These are phyloP conservation scores for Paracamarosporium sp. DNA, from an alignment of 2,329 filamentous ascomycete species.

Conservation along the genomic window DNA sequence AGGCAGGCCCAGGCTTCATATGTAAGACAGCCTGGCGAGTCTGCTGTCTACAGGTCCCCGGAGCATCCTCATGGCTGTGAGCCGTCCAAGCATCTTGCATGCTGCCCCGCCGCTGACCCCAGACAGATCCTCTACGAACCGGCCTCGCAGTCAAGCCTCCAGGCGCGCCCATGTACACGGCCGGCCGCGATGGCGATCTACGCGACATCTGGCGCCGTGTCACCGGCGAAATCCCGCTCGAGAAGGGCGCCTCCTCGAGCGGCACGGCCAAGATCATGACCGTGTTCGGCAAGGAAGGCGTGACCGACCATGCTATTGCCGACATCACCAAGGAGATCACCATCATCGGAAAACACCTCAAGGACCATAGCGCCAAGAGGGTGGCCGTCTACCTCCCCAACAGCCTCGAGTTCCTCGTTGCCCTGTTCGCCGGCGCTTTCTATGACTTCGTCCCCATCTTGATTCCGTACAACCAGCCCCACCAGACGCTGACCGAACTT, in stretches of 20 bases:
- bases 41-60: conserved; percentile 82
- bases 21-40: conserved; percentile 84
- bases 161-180: conserved; percentile 80
- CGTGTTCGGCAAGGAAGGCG: conserved; percentile 76
- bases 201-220: conserved; percentile 87
- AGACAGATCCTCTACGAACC: conserved; percentile 43
- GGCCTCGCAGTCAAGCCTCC: conserved; percentile 76
- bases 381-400: conserved; percentile 94
- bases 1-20: conserved; percentile 80
- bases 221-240: conserved; percentile 67
- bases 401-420: conserved; percentile 83
- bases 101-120: conserved; percentile 23
- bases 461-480: conserved; percentile 79
- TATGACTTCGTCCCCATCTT: conserved; percentile 86
- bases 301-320: conserved; percentile 73
- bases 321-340: conserved; percentile 86
- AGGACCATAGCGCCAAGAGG: conserved; percentile 71
- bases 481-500: conserved; percentile 73
- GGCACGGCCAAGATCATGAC: conserved; percentile 78
- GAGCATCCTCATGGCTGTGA: conserved; percentile 79
- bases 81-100: background rate
- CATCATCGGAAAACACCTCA: conserved; percentile 78
- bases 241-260: conserved; percentile 68
- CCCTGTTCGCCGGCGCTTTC: conserved; percentile 87
- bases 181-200: conserved; percentile 85